phyloP scores from a whole-genome alignment of 331 rosid genomes.

The Prunus yedoensis region DNA sequence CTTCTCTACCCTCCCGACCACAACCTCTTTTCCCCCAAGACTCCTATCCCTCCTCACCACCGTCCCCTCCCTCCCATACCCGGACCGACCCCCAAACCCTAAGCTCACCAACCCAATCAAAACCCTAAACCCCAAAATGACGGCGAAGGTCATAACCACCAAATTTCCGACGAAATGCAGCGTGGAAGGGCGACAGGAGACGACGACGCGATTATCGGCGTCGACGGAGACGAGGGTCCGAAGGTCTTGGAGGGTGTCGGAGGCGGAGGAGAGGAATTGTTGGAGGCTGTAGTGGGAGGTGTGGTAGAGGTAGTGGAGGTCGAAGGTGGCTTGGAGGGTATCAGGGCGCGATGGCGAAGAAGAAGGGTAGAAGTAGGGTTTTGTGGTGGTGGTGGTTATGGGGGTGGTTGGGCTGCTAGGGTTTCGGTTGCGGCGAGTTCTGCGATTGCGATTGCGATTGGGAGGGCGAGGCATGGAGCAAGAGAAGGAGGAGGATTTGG shows the following conservation, averaged over 20 bases:
- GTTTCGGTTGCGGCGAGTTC: conserved; percentile 17
- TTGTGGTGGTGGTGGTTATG: conserved; percentile 12
- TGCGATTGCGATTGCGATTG: conserved; percentile 31
- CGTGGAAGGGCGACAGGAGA: conserved; percentile 80
- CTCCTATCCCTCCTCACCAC: conserved; percentile 84
- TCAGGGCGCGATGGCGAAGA: conserved; percentile 26
- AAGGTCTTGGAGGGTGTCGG: conserved; percentile 63
- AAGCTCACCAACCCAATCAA: conserved; percentile 37
- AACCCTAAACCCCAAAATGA: conserved; percentile 37
- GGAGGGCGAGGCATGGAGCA: conserved; percentile 43
- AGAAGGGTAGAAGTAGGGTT: conserved; percentile 25
- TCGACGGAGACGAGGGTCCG: conserved; percentile 57
- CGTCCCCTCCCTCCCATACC: conserved; percentile 18
- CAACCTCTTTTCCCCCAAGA: conserved; percentile 89
- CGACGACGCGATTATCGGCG: conserved; percentile 39
- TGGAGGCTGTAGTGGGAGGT: conserved; percentile 35
- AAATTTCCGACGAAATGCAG: conserved; percentile 52
- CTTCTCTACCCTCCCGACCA: conserved; percentile 36
- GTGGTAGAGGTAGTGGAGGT: conserved; percentile 42
- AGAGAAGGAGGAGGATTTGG: conserved; percentile 5
- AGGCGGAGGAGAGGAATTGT: conserved; percentile 38
- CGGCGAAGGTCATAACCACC: conserved; percentile 29
- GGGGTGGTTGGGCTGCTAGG: background rate
- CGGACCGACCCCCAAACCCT: conserved; percentile 33
- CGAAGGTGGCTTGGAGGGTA: conserved; percentile 59